Evolutionary conservation across 192 early-diverging fungal genomes (phyloP), one percentile per base, ranked within the genome.

Genomic region (Ambispora gerdemannii): DNA sequence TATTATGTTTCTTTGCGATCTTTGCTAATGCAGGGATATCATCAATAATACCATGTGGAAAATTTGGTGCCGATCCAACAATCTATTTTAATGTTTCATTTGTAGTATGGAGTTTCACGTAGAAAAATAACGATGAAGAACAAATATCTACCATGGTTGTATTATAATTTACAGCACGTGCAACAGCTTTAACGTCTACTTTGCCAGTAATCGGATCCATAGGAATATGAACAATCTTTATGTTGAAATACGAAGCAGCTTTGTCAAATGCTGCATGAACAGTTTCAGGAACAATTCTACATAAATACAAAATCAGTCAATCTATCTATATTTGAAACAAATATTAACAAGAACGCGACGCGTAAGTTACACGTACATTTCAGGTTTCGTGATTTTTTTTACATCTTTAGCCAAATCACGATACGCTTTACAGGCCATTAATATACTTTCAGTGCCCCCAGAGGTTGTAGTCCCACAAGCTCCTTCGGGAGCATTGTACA

Each of bases 261-360:
- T 98, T 98, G 83, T 94, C 90, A 72, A 98, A 94, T 6, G 96
- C 96, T 20, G 94, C 93, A 69, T 98, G 96, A 33, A 91, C 89
- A 4, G 94, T 96, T n/a, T 89, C 86, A 2, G 96, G 95, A 0
- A 95, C 83, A 50, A 98, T 84, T 80, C 89, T 90, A 80, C 20
- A 52, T 50, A 25, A 77, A 19, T 49, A 49, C 8, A n/a, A n/a
- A n/a, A n/a, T n/a, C n/a, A n/a, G n/a, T n/a, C n/a, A n/a, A n/a
- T n/a, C n/a, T n/a, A n/a, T n/a, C n/a, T n/a, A 25, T 22, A 32
- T 63, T 63, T 33, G 4, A 25, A 59, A 50, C 25, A 8, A 70
- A 38, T 38, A 70, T 53, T 34, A 11, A 15, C 25, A 60, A n/a
- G 49, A n/a, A n/a, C 49, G 11, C 13, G 49, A 50, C n/a, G 49